Evolutionary conservation across 1,284 basidiomycete species (phyloP).

Genomic region (Ceratobasidium sp.): DNA sequence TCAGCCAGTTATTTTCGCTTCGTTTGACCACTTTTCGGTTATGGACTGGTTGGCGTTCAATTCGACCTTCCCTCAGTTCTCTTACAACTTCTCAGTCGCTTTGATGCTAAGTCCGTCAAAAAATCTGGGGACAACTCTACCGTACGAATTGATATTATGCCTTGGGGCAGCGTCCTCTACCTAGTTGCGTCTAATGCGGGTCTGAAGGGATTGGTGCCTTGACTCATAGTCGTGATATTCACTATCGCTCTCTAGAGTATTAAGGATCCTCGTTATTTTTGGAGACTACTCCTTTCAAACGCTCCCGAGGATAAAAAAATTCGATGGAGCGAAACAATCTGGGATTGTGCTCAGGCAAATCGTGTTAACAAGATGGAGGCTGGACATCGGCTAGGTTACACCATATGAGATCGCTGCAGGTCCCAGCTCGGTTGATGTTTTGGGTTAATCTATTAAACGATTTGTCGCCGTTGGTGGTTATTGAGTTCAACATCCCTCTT

Average conservation of each 20-base stretch:
- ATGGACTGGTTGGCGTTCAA: constrained; percentile 20
- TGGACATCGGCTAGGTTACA: constrained; percentile 9
- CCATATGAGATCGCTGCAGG: constrained; percentile 13
- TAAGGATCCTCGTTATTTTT: constrained; percentile 8
- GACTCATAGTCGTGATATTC: not conserved
- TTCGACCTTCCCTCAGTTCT: constrained; percentile 16
- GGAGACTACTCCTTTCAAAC: not conserved
- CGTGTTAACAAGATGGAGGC: no score
- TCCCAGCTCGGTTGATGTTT: constrained; percentile 10
- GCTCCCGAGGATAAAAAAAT: not conserved
- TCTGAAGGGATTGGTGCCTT: constrained; percentile 36
- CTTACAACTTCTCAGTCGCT: constrained; percentile 20
- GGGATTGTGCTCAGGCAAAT: not conserved
- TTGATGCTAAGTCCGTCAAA: constrained; percentile 14
- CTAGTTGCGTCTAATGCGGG: not conserved
- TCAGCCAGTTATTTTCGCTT: constrained; percentile 22
- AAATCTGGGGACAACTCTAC: no score
- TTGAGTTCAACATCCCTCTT: not conserved
- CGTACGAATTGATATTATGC: no score
- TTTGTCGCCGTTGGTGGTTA: not conserved
- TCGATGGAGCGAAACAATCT: not conserved
- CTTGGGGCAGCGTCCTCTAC: constrained; percentile 11
- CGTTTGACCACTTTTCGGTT: constrained; percentile 13
- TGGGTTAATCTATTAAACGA: constrained; percentile 6
- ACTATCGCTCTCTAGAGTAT: constrained; percentile 3